Conservation (phyloP, 345 rosid species). For the Pelargonium nanum region DNA sequence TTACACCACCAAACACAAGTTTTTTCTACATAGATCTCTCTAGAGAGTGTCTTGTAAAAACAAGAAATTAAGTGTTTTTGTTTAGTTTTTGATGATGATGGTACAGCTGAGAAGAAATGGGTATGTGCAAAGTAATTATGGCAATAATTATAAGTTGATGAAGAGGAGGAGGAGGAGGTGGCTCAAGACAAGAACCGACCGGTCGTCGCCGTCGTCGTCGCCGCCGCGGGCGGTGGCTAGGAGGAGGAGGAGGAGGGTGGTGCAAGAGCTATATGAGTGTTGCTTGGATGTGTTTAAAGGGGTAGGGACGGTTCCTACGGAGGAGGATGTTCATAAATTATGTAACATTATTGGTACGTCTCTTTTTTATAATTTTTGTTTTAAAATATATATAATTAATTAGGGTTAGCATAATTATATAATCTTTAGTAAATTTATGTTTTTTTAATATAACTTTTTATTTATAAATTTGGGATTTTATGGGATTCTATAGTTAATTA, state of each 20-base stretch:
- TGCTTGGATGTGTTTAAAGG: slow-evolving; percentile 46
- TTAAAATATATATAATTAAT: too few species aligned
- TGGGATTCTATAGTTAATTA: too few species aligned
- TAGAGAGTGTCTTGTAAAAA: too few species aligned
- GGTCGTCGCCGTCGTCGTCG: neutral
- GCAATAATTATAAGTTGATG: neutral
- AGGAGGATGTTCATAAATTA: slow-evolving; percentile 30
- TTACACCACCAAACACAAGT: too few species aligned
- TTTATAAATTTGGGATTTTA: too few species aligned
- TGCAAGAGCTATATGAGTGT: slow-evolving; percentile 39
- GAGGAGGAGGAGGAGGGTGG: slow-evolving; percentile 7
- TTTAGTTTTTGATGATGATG: neutral
- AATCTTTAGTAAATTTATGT: neutral
- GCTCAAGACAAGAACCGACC: neutral
- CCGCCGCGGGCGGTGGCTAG: neutral
- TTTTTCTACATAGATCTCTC: neutral
- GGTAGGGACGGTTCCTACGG: slow-evolving; percentile 41
- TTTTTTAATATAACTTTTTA: too few species aligned
- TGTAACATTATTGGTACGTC: slow-evolving; percentile 41
- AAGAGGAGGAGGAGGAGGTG: neutral
- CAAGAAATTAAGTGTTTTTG: neutral
- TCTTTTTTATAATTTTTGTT: neutral
- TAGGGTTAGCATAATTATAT: too few species aligned
- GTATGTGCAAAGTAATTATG: neutral
- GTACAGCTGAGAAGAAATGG: neutral